Base-by-base conservation (phyloP, 306 rosid species). In the Herpetospermum pedunculosum region DNA sequence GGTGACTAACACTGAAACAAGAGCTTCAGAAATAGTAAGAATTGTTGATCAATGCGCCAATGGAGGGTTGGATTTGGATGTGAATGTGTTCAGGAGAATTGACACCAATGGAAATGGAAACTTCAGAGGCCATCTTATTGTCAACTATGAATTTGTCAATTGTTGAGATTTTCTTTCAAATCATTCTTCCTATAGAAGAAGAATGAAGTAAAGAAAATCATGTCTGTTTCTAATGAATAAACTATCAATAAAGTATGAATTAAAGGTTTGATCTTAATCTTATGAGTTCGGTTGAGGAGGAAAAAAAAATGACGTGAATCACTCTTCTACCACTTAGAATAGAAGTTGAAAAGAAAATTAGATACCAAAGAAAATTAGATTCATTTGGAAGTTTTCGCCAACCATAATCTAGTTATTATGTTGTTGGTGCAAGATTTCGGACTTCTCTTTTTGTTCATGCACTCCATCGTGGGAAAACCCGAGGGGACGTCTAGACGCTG, bases 1-100 rank as follows among this genome's bases (percentile, higher is more conserved):
- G 69, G 97, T 92, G 78, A 92, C 89, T 0, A 89, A 84, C 34
- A 75, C 81, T 82, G 74, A 73, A 21, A 87, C 91, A 0, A 72
- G 86, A n/a, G 65, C 73, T 18, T 38, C 70, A 23, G 47, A 5
- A 29, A 90, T 75, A 10, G 91, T 83, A 38, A 86, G 92, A 50
- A 90, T 87, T 4, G 88, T 84, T 13, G 96, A 90, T 38, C 87
- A 87, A 78, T 85, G 90, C 37, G 30, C 62, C 23, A 84, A 84
- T 34, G 89, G 86, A 65, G 92, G 92, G 0, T 21, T 87, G 4
- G 92, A 89, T n/a, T 77, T 87, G 84, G 92, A 89, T 11, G 80
- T 74, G 2, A 83, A 78, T 32, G 86, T 84, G 44, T 89, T 82
- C 64, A 54, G 30, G 4, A 12, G 43, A n/a, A n/a, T 85, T 0